These are phyloP conservation scores for Nicotiana undulata DNA, from an alignment of 257 asterid species.

Conservation along the genomic window DNA sequence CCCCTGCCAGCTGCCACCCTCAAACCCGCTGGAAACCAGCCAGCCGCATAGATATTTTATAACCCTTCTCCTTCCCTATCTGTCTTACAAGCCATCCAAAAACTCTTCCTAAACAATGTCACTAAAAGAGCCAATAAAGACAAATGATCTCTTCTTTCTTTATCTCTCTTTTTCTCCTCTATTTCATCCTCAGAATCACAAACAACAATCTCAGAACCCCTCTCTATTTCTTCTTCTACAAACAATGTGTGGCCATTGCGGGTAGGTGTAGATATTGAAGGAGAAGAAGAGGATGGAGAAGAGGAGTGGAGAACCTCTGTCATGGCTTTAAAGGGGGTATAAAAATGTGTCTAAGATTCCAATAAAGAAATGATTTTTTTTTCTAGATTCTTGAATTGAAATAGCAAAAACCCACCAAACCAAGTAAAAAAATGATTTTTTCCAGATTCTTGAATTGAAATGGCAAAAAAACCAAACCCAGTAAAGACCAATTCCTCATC, in stretches of 20 bases:
- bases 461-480: background rate
- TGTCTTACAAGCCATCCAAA: slow-evolving; percentile 69
- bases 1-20: no score
- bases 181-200: slow-evolving; percentile 16
- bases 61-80: slow-evolving; percentile 46
- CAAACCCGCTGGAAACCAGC: no score
- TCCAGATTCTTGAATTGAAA: background rate
- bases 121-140: slow-evolving; percentile 77
- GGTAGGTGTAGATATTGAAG: slow-evolving; percentile 61
- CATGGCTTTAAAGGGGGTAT: slow-evolving; percentile 30
- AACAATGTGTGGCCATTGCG: slow-evolving; percentile 55
- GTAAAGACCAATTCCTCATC: slow-evolving; percentile 7
- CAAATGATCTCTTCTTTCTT: slow-evolving; percentile 64
- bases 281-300: slow-evolving; percentile 68
- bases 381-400: slow-evolving; percentile 22
- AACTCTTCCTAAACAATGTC: slow-evolving; percentile 77
- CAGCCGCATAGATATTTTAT: no score
- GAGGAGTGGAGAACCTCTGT: slow-evolving; percentile 96
- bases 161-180: slow-evolving; percentile 39
- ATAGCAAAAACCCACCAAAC: background rate
- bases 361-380: slow-evolving; percentile 16
- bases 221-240: slow-evolving; percentile 18
- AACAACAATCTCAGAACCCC: slow-evolving; percentile 3
- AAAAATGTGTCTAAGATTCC: slow-evolving; percentile 1
- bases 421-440: slow-evolving; percentile 12